Percentiles rank a stretch among this genome's conserved stretches.
These are phyloP conservation scores for Saccharomyces hybrid DNA, from an alignment of 1,139 yeast species.

Conservation along the genomic window DNA sequence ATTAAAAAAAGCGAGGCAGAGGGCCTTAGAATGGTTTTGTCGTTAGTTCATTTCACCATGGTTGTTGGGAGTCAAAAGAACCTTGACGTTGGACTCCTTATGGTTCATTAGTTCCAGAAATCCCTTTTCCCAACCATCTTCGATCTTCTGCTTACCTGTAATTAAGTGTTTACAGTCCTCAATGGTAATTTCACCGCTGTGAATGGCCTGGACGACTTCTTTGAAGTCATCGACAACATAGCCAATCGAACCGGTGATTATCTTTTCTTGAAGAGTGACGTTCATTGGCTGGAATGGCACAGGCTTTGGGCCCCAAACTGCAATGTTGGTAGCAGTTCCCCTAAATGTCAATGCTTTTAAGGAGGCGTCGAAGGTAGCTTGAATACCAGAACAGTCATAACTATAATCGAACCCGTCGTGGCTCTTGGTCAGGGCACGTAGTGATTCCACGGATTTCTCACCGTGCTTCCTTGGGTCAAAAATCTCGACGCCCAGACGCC, in stretches of 20 bases:
- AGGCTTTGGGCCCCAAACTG: slow-evolving; percentile 43
- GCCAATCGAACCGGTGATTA: slow-evolving; percentile 44
- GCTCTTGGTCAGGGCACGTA: slow-evolving; percentile 34
- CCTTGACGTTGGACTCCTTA: slow-evolving; percentile 42
- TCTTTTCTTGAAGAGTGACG: slow-evolving; percentile 39
- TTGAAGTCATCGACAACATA: slow-evolving; percentile 42
- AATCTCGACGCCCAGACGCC: slow-evolving; percentile 38
- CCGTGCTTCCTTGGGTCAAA: slow-evolving; percentile 43
- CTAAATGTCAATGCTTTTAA: slow-evolving; percentile 37
- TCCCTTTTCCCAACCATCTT: slow-evolving; percentile 41
- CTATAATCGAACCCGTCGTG: slow-evolving; percentile 39
- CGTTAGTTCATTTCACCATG: slow-evolving; percentile 13
- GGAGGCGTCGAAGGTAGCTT: slow-evolving; percentile 39
- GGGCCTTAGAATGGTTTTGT: background rate
- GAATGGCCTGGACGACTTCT: slow-evolving; percentile 41
- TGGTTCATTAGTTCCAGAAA: slow-evolving; percentile 38
- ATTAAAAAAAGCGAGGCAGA: background rate
- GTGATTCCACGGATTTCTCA: slow-evolving; percentile 29
- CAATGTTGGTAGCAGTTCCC: slow-evolving; percentile 47
- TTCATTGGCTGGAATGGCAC: slow-evolving; percentile 41
- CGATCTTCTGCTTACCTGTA: slow-evolving; percentile 38
- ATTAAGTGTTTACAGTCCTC: slow-evolving; percentile 37
- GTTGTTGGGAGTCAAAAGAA: slow-evolving; percentile 31
- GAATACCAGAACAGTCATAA: slow-evolving; percentile 47
- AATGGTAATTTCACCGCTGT: slow-evolving; percentile 37